Base-by-base conservation (phyloP, 2,329 filamentous ascomycete genomes). In the Ascomycota sp. region DNA sequence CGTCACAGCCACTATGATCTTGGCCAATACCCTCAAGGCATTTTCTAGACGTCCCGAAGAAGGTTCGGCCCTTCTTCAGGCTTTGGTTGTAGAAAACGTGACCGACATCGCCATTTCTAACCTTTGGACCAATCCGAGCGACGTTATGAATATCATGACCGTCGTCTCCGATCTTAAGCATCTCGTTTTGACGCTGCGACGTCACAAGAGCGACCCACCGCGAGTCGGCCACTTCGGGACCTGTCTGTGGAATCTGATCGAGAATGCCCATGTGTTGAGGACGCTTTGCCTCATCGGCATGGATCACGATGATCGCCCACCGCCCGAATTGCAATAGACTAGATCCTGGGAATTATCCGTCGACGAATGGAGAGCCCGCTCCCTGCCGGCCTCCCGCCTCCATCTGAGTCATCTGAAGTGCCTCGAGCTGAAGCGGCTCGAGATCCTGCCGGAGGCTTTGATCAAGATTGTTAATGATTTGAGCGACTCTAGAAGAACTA, bases 1-100 rank as follows among this genome's bases (percentile, higher is more conserved):
- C 34, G 52, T 52, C 33, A 56, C 59, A 26, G 53, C 59, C 12
- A 66, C 61, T 8, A 53, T 61, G 37, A 55, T 66, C n/a, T 45
- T 67, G 11, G 61, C 60, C 30, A 65, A 63, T 32, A 62, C 57
- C 4, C 46, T 67, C 33, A 59, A 61, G 35, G 59, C 57, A 4
- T 46, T 66, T 30, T 55, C 55, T 3, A 43, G 47, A 20, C 52
- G 63, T 6, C 50, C 53, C 2, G 54, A 61, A 32, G 59, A 61
- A 32, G 52, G 54, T 30, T 55, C 56, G 7, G 44, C 46, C 21
- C 32, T 42, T 3, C 47, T 67, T 4, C 52, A 56, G 36, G 55
- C 55, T 0, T 42, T 67, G 24, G 59, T 65, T 1, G 36, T 67
- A 3, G 62, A 66, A 34, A 61, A 63, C 30, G 45, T 66, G 29